These are phyloP conservation scores for Abelmoschus esculentus DNA, from an alignment of 345 rosid species.

Conservation along the genomic window DNA sequence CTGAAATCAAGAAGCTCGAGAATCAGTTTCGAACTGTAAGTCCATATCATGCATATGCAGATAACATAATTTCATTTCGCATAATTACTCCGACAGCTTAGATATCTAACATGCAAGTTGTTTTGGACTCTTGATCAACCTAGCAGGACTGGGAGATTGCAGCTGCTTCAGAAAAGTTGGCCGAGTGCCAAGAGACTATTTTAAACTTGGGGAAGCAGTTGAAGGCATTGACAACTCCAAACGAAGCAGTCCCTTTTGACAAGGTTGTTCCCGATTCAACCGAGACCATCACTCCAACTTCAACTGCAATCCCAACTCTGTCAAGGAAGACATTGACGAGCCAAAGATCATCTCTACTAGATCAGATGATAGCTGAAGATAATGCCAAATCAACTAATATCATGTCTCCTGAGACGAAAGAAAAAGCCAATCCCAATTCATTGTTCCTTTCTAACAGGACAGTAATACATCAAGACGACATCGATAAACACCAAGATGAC, in stretches of 20 bases:
- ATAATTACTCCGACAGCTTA: not conserved
- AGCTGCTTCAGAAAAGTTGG: constrained; percentile 89
- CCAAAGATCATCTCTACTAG: constrained; percentile 71
- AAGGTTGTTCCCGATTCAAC: constrained; percentile 31
- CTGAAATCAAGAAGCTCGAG: constrained; percentile 36
- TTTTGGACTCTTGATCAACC: constrained; percentile 5
- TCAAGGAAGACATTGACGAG: constrained; percentile 32
- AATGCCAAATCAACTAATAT: constrained; percentile 13
- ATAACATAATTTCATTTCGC: not conserved
- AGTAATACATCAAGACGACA: constrained; percentile 38
- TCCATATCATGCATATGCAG: constrained; percentile 1
- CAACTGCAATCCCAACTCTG: constrained; percentile 10
- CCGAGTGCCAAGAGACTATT: constrained; percentile 90
- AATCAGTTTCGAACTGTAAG: constrained; percentile 63
- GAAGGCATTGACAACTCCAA: constrained; percentile 63
- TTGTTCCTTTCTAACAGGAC: constrained; percentile 23
- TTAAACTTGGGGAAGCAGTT: constrained; percentile 82
- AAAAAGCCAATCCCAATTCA: constrained; percentile 15
- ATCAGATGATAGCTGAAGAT: constrained; percentile 87
- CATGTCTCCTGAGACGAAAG: constrained; percentile 14
- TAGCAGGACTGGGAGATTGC: constrained; percentile 76
- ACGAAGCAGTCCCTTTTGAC: constrained; percentile 48
- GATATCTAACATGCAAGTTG: not conserved
- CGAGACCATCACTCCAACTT: not conserved
- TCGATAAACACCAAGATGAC: constrained; percentile 18